These are phyloP conservation scores for Phaeotremella skinneri DNA, from an alignment of 768 basidiomycete genomes.

Conservation along the genomic window DNA sequence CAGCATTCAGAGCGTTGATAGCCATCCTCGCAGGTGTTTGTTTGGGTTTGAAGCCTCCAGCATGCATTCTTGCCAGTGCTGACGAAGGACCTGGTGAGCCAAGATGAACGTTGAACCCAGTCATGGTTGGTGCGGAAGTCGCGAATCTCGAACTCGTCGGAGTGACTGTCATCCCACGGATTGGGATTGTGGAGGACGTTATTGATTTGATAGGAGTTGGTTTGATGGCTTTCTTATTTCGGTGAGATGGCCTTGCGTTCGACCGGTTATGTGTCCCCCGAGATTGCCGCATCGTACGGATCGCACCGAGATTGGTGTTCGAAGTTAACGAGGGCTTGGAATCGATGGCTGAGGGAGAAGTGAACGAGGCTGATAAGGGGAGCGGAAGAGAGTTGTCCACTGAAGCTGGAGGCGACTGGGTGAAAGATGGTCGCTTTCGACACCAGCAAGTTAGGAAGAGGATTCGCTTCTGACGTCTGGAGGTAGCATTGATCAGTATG, in stretches of 20 bases:
- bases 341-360: slow-evolving; percentile 16
- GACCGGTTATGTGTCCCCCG: slow-evolving; percentile 19
- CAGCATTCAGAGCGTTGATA: slow-evolving; percentile 23
- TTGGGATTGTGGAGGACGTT: slow-evolving; percentile 36
- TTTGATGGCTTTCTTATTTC: slow-evolving; percentile 22
- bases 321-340: not conserved
- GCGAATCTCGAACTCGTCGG: slow-evolving; percentile 25
- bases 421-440: slow-evolving; percentile 55
- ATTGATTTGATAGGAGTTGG: not conserved
- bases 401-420: slow-evolving; percentile 14
- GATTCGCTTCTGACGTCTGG: slow-evolving; percentile 65
- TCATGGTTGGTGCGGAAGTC: slow-evolving; percentile 23
- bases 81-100: slow-evolving; percentile 23
- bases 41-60: slow-evolving; percentile 32
- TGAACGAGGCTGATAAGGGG: slow-evolving; percentile 35
- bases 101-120: slow-evolving; percentile 5
- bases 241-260: slow-evolving; percentile 9
- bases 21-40: slow-evolving; percentile 23
- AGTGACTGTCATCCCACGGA: slow-evolving; percentile 34
- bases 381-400: slow-evolving; percentile 32
- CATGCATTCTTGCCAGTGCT: slow-evolving; percentile 32
- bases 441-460: slow-evolving; percentile 92
- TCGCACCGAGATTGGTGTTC: slow-evolving; percentile 2
- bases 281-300: slow-evolving; percentile 7
- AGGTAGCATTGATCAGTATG: not conserved